Evolutionary conservation across 306 rosid genomes (phyloP), one percentile per base, ranked within the genome.

Genomic region (Argentina anserina): DNA sequence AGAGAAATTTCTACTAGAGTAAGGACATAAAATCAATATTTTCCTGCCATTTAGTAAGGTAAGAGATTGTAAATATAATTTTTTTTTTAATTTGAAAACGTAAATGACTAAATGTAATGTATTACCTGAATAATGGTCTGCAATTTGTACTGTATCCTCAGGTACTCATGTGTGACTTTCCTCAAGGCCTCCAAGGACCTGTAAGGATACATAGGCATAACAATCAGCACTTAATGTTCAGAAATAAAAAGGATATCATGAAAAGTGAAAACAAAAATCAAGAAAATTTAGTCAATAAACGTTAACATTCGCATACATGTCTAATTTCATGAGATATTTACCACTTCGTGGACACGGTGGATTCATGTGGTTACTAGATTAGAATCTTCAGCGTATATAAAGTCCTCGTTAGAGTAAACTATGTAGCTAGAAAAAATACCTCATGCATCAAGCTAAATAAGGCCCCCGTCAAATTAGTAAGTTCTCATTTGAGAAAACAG

Each of bases 41-140:
- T 53, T 53, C 59, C 3, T n/a, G 17, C 23, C 52, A 71, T 36
- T 55, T 70, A 21, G 23, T 23, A 36, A 23, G 26, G 50, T 23
- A 28, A 21, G 18, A 25, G 21, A 6, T 26, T 15, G 21, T 40
- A n/a, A n/a, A n/a, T n/a, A n/a, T n/a, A n/a, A n/a, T n/a, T n/a
- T n/a, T n/a, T n/a, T n/a, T n/a, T n/a, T n/a, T n/a, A n/a, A n/a
- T n/a, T n/a, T n/a, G n/a, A n/a, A n/a, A n/a, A n/a, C n/a, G n/a
- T n/a, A n/a, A n/a, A n/a, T n/a, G n/a, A n/a, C n/a, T 0, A 58
- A 10, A 21, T 3, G 31, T 18, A 29, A 23, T 15, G 73, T 34
- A 73, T 13, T 77, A 74, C 82, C 70, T 69, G 74, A 14, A 76
- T 63, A 47, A 81, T 37, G 50, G 8, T 34, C 42, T 62, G 61